Evolutionary conservation across 345 rosid genomes (phyloP).

Genomic region (Luvunga scandens): DNA sequence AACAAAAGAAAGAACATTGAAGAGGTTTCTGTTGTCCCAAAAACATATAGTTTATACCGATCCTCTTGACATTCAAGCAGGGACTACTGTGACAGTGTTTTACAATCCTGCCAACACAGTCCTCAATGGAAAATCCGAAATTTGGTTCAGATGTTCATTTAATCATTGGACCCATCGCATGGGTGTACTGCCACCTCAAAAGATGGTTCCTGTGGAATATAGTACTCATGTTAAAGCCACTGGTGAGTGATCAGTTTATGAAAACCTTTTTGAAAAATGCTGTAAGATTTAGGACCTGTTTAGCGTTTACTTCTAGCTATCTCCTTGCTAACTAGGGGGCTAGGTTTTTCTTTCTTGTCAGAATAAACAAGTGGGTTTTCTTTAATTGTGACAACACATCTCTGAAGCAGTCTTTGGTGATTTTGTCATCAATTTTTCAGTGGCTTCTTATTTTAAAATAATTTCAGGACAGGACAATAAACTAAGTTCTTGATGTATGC

Average conservation of each 20-base stretch:
- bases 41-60: slow-evolving; percentile 82
- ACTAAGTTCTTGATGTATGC: background rate
- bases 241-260: slow-evolving; percentile 37
- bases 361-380: background rate
- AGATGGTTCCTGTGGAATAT: slow-evolving; percentile 62
- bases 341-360: background rate
- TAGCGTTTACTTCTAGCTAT: background rate
- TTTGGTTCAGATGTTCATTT: slow-evolving; percentile 92
- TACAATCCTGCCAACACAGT: slow-evolving; percentile 85
- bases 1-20: slow-evolving; percentile 64
- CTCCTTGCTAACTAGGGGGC: background rate
- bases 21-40: slow-evolving; percentile 75
- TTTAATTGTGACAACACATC: background rate
- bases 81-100: slow-evolving; percentile 55
- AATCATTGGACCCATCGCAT: slow-evolving; percentile 86
- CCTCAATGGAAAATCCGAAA: slow-evolving; percentile 76
- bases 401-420: background rate
- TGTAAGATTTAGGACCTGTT: background rate
- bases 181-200: slow-evolving; percentile 80
- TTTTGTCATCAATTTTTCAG: background rate
- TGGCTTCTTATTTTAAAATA: background rate
- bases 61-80: slow-evolving; percentile 83
- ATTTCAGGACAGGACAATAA: background rate
- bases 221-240: slow-evolving; percentile 58
- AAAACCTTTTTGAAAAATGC: background rate